Evolutionary conservation across 2,329 filamentous ascomycete species (phyloP).

Genomic region (Fusarium sp.): DNA sequence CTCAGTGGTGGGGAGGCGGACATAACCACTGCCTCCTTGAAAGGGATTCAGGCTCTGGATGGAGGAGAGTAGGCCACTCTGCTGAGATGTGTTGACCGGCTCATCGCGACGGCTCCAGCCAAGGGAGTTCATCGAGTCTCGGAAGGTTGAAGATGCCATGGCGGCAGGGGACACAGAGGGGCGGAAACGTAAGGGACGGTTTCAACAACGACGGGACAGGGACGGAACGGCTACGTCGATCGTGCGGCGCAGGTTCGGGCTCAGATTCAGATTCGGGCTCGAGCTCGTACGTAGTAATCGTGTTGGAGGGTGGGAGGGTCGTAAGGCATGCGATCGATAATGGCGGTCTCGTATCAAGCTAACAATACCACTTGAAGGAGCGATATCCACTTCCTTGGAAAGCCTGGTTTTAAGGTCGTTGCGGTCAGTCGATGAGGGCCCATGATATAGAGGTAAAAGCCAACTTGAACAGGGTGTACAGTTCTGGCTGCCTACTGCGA

Average conservation of each 20-base stretch:
- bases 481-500: slow-evolving; percentile 28
- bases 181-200: slow-evolving; percentile 35
- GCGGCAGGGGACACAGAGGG: slow-evolving; percentile 33
- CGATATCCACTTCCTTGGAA: slow-evolving; percentile 29
- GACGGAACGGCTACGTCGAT: slow-evolving; percentile 47
- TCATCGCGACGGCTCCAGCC: slow-evolving; percentile 93
- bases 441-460: slow-evolving; percentile 41
- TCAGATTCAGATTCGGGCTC: slow-evolving; percentile 35
- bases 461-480: slow-evolving; percentile 15
- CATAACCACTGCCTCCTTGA: slow-evolving; percentile 80
- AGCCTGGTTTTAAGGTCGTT: slow-evolving; percentile 23
- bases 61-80: slow-evolving; percentile 81
- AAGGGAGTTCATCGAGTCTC: slow-evolving; percentile 93
- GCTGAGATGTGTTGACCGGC: slow-evolving; percentile 77
- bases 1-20: slow-evolving; percentile 89
- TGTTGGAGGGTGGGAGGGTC: slow-evolving; percentile 42
- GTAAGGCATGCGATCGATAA: slow-evolving; percentile 15
- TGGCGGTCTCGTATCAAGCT: slow-evolving; percentile 32
- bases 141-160: slow-evolving; percentile 91
- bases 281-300: slow-evolving; percentile 39
- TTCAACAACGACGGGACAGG: slow-evolving; percentile 35
- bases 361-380: slow-evolving; percentile 19
- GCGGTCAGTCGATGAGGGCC: slow-evolving; percentile 42
- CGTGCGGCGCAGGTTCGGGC: slow-evolving; percentile 41
- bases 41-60: slow-evolving; percentile 92